Evolutionary conservation across 1,139 yeast genomes (phyloP).

Genomic region (Yamadazyma atmosphaerica): DNA sequence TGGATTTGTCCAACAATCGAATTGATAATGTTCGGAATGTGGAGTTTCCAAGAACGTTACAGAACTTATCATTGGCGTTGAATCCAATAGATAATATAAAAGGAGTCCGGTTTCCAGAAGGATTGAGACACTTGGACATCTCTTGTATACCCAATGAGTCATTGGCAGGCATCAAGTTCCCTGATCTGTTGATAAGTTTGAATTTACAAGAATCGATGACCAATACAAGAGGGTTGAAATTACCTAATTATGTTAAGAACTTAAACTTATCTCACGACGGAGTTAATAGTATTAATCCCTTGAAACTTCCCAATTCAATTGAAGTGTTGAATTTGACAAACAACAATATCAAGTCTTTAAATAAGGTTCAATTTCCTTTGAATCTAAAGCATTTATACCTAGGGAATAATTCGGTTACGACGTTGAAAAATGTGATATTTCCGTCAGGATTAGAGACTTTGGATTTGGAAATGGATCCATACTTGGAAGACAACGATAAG

Average conservation of each 20-base stretch:
- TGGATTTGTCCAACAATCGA: conserved; percentile 44
- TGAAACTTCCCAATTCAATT: conserved; percentile 43
- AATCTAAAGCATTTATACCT: conserved; percentile 37
- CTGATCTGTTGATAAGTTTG: conserved; percentile 37
- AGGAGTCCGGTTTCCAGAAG: conserved; percentile 44
- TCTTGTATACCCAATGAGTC: conserved; percentile 49
- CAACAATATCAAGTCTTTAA: conserved; percentile 47
- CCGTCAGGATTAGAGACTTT: conserved; percentile 40
- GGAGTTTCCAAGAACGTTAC: conserved; percentile 35
- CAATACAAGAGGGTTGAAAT: conserved; percentile 44
- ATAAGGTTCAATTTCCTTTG: conserved; percentile 44
- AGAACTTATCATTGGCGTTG: conserved; percentile 32
- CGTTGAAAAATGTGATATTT: conserved; percentile 45
- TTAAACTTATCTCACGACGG: conserved; percentile 43
- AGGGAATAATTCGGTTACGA: conserved; percentile 46
- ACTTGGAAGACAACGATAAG: conserved; percentile 42
- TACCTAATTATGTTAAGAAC: conserved; percentile 33
- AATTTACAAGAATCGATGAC: conserved; percentile 50
- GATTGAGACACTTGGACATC: conserved; percentile 35
- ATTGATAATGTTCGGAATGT: conserved; percentile 42
- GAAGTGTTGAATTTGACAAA: conserved; percentile 38
- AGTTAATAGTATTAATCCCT: conserved; percentile 48
- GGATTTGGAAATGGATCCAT: conserved; percentile 47
- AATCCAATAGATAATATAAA: conserved; percentile 48
- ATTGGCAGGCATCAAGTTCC: conserved; percentile 49